Evolutionary conservation across 208 protist genomes (phyloP), one percentile per base, ranked within the genome.

Genomic region (Acanthamoeba royreba): DNA sequence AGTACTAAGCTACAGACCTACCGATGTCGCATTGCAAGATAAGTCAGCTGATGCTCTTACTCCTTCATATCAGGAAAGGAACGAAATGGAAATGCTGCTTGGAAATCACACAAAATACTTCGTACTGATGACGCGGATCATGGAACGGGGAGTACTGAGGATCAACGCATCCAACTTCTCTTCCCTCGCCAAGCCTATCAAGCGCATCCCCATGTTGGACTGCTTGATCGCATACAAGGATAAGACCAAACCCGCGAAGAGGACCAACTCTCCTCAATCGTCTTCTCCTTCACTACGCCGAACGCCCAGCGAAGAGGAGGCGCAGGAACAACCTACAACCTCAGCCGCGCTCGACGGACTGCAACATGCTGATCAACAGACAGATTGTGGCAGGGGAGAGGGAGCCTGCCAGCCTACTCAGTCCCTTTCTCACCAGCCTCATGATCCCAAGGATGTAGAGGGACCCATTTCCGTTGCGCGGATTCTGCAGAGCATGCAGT

Each of bases 131-230:
- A 77, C 63, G 31, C 63, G 63, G 35, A 77, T 77, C 63, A 77
- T 38, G 13, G 63, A 77, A 38, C 63, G 63, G 19, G 63, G 63
- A 5, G 63, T 77, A 38, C 31, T 77, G 35, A 28, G 63, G 35
- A 77, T 77, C 63, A 77, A 77, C 63, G 63, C 63, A 15, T 77
- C 63, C 63, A 77, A 77, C 63, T 77, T 77, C 63, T 35, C 63
- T 9, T 77, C 63, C 35, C 33, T 77, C 35, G 63, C 63, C 63
- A 77, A 77, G 63, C 63, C 63, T 38, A 19, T 77, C 63, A 77
- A 77, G 63, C 63, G 63, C 63, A 77, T 77, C 31, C 63, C 63
- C 11, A 28, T 77, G 22, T 38, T 77, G 35, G 63, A 77, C 63
- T 77, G 63, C 35, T 38, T 77, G 11, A 38, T 77, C 11, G 63